A percentile compares a stretch with the other conserved stretches of the same genome.
Evolutionary conservation across 2,329 filamentous ascomycete genomes (phyloP).

Genomic region (Diaporthe citrichinensis): DNA sequence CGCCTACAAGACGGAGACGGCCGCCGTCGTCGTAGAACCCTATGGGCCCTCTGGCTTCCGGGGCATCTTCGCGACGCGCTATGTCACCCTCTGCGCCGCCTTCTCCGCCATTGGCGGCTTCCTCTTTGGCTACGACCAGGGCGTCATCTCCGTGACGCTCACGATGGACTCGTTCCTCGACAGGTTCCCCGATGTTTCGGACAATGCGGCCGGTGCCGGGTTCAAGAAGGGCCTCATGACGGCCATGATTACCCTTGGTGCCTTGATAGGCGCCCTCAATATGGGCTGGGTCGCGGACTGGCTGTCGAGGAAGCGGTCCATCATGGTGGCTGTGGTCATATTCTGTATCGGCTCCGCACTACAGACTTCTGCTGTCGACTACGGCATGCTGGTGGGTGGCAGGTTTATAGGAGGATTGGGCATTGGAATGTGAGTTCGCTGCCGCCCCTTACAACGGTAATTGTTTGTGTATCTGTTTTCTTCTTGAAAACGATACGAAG

Average conservation of each 20-base stretch:
- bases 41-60: conserved; percentile 25
- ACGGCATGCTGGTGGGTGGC: conserved; percentile 64
- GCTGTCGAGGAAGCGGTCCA: conserved; percentile 66
- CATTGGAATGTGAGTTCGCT: conserved; percentile 55
- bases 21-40: neutral
- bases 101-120: conserved; percentile 36
- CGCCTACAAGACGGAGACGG: conserved; percentile 1
- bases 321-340: conserved; percentile 63
- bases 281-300: conserved; percentile 68
- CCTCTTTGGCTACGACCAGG: conserved; percentile 48
- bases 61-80: conserved; percentile 30
- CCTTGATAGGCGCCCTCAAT: conserved; percentile 63
- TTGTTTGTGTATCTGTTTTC: neutral
- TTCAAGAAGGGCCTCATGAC: conserved; percentile 57
- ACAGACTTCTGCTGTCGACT: conserved; percentile 64
- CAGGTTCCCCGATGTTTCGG: conserved; percentile 51
- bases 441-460: neutral
- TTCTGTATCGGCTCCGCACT: conserved; percentile 69
- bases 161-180: conserved; percentile 53
- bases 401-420: conserved; percentile 69
- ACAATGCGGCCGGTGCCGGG: conserved; percentile 55
- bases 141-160: conserved; percentile 57
- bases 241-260: conserved; percentile 67
- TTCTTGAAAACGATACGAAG: neutral
- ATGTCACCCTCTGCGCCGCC: conserved; percentile 30